These are phyloP conservation scores for Simmondsia chinensis DNA, from an alignment of 148 eudicot genomes.

Conservation along the genomic window DNA sequence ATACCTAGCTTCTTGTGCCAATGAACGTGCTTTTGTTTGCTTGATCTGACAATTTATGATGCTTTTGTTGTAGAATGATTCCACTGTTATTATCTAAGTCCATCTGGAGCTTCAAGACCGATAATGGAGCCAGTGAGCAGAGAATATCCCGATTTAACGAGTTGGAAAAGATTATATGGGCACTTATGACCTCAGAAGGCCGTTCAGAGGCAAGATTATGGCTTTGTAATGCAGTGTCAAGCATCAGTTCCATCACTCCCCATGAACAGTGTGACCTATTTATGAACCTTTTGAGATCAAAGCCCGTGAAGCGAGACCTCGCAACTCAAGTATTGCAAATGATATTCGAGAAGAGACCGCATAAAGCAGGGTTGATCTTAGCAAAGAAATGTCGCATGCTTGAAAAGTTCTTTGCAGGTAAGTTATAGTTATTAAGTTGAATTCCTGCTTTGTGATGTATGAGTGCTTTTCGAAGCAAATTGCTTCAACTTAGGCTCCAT, in stretches of 20 bases:
- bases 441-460: neutral
- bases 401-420: conserved; percentile 72
- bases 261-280: conserved; percentile 43
- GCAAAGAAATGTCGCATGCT: conserved; percentile 58
- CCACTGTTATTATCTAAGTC: conserved; percentile 57
- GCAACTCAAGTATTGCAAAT: conserved; percentile 64
- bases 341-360: conserved; percentile 63
- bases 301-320: conserved; percentile 33
- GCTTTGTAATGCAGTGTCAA: conserved; percentile 74
- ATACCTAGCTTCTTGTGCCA: too few relatives aligned
- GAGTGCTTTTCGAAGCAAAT: too few relatives aligned
- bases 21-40: too few relatives aligned
- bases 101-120: conserved; percentile 21
- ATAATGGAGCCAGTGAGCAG: conserved; percentile 26
- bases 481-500: too few relatives aligned
- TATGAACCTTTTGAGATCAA: conserved; percentile 49
- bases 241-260: conserved; percentile 36
- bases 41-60: too few relatives aligned
- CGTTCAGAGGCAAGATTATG: conserved; percentile 85
- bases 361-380: conserved; percentile 47
- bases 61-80: conserved; percentile 34
- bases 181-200: conserved; percentile 48
- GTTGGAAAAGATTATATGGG: conserved; percentile 49
- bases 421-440: conserved; percentile 9
- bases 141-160: conserved; percentile 34